phyloP scores from a whole-genome alignment of 768 basidiomycete species.

The Termitomyces sp. region DNA sequence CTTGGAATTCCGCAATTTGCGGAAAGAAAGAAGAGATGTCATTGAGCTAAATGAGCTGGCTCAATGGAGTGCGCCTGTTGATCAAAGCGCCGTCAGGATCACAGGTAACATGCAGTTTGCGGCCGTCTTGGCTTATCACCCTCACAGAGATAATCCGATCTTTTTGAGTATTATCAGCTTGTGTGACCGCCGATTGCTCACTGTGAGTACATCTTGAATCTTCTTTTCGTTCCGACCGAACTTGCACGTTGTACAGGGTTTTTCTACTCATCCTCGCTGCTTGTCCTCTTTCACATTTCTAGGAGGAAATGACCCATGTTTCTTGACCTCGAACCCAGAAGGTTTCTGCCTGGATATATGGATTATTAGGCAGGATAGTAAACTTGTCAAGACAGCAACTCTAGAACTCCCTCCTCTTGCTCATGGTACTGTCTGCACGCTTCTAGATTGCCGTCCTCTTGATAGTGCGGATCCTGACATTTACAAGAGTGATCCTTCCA shows the following conservation, averaged over 20 bases:
- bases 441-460: background rate
- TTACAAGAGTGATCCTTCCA: background rate
- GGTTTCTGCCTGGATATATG: background rate
- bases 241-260: background rate
- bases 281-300: constrained; percentile 1
- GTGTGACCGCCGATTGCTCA: background rate
- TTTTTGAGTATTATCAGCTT: background rate
- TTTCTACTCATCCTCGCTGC: background rate
- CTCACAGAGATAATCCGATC: background rate
- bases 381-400: background rate
- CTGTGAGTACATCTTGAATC: background rate
- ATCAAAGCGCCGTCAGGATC: background rate
- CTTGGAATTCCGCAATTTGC: background rate
- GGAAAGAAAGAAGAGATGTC: background rate
- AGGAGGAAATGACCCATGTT: background rate
- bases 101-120: background rate
- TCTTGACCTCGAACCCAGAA: background rate
- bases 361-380: background rate
- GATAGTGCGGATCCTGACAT: constrained; percentile 1
- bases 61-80: background rate
- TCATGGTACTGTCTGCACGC: background rate
- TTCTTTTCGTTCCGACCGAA: background rate
- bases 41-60: background rate
- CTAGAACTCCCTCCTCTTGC: constrained; percentile 3
- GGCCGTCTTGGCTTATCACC: background rate